phyloP scores from a whole-genome alignment of 2,329 filamentous ascomycete species.

The Fusarium scirpi region DNA sequence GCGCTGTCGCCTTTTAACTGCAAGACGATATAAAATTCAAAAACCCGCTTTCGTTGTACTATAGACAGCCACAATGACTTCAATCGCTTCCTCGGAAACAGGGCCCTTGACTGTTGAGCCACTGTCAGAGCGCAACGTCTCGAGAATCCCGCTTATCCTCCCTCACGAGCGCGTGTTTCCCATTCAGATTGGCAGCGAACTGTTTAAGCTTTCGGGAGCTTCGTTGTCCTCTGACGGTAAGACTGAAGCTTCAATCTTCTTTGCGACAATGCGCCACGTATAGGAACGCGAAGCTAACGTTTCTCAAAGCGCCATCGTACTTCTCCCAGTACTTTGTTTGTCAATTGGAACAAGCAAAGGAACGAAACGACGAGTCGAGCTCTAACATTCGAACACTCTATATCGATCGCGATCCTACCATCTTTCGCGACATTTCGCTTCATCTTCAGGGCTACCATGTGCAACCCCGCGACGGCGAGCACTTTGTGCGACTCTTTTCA shows the following conservation, averaged over 20 bases:
- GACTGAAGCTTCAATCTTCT: slow-evolving; percentile 39
- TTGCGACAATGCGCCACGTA: slow-evolving; percentile 17
- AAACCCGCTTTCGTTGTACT: neutral
- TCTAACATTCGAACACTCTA: slow-evolving; percentile 81
- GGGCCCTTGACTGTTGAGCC: slow-evolving; percentile 42
- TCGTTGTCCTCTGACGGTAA: slow-evolving; percentile 79
- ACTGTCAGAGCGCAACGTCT: slow-evolving; percentile 52
- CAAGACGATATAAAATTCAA: neutral
- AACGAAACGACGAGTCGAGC: slow-evolving; percentile 65
- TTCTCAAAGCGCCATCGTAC: slow-evolving; percentile 82
- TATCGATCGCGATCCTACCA: slow-evolving; percentile 91
- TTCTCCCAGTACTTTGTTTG: slow-evolving; percentile 94
- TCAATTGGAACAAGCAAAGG: slow-evolving; percentile 76
- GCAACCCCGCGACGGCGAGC: slow-evolving; percentile 80
- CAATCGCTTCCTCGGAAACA: slow-evolving; percentile 48
- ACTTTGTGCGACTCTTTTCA: slow-evolving; percentile 93
- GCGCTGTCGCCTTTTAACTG: slow-evolving; percentile 13
- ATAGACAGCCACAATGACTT: slow-evolving; percentile 8
- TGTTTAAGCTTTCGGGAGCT: slow-evolving; percentile 79
- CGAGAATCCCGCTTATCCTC: slow-evolving; percentile 67
- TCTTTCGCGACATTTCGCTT: slow-evolving; percentile 88
- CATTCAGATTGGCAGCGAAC: slow-evolving; percentile 77
- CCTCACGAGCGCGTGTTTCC: slow-evolving; percentile 80
- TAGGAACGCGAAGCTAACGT: slow-evolving; percentile 29
- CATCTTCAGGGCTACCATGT: slow-evolving; percentile 95